Conservation (phyloP, 352 stramenopile species). For the Phytophthora foliorum region DNA sequence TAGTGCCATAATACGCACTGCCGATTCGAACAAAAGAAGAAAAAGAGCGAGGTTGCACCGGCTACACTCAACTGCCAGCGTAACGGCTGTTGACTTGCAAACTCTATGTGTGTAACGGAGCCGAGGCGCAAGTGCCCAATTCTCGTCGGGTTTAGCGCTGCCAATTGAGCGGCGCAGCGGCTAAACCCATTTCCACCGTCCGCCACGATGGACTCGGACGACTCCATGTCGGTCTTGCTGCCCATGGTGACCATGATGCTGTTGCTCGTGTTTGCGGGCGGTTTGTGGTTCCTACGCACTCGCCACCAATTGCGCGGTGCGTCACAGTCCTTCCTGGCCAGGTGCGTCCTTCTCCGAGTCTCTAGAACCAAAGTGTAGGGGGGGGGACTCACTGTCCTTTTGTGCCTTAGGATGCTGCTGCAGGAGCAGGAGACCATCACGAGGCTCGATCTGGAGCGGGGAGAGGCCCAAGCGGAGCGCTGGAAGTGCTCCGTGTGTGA, state of each 20-base stretch:
- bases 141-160: conserved; percentile 9
- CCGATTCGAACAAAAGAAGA: no score
- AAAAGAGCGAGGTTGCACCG: no score
- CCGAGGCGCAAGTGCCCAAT: background rate
- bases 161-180: conserved; percentile 1
- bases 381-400: background rate
- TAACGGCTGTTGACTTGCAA: no score
- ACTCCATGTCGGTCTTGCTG: conserved; percentile 75
- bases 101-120: no score
- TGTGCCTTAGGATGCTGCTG: conserved; percentile 53
- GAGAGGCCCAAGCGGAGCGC: conserved; percentile 63
- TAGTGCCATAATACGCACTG: no score
- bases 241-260: conserved; percentile 75
- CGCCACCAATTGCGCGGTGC: conserved; percentile 43
- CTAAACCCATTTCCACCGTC: conserved; percentile 2
- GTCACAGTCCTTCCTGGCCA: conserved; percentile 56
- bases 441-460: conserved; percentile 78
- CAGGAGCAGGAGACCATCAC: conserved; percentile 72
- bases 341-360: conserved; percentile 33
- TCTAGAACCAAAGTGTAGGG: conserved; percentile 11
- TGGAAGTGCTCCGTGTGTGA: conserved; percentile 86
- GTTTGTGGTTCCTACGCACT: conserved; percentile 73
- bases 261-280: conserved; percentile 70
- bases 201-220: conserved; percentile 36
- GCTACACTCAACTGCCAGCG: no score